Evolutionary conservation across 495 filamentous ascomycete genomes (phyloP).

Genomic region (Hypomontagnella monticulosa): DNA sequence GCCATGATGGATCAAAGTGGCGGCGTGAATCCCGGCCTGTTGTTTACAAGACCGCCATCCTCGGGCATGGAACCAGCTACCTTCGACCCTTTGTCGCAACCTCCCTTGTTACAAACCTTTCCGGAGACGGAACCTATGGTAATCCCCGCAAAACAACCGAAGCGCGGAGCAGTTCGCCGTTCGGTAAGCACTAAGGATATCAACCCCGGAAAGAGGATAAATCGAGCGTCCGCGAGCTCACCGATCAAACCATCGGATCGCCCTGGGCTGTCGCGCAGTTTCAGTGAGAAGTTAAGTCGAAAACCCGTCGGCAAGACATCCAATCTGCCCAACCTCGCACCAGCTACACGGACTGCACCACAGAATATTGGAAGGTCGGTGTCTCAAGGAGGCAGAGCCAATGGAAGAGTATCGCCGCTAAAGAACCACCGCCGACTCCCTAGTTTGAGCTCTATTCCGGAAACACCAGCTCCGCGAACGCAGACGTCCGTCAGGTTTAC

Average conservation of each 20-base stretch:
- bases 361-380: conserved; percentile 46
- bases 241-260: conserved; percentile 61
- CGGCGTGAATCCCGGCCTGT: conserved; percentile 56
- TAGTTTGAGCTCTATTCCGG: conserved; percentile 62
- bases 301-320: conserved; percentile 45
- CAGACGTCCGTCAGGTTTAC: conserved; percentile 71
- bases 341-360: conserved; percentile 37
- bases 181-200: conserved; percentile 55
- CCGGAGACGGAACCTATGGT: conserved; percentile 38
- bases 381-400: conserved; percentile 50
- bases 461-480: conserved; percentile 53
- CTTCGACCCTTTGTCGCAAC: conserved; percentile 49
- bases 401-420: conserved; percentile 59
- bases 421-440: conserved; percentile 59
- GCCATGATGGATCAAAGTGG: conserved; percentile 48
- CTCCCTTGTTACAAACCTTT: conserved; percentile 40
- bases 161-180: conserved; percentile 51
- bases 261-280: conserved; percentile 68
- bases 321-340: conserved; percentile 50
- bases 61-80: conserved; percentile 52
- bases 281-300: conserved; percentile 62
- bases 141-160: conserved; percentile 39
- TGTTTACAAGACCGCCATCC: conserved; percentile 58
- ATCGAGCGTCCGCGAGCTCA: conserved; percentile 61
- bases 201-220: conserved; percentile 46